phyloP scores from a whole-genome alignment of 2,329 filamentous ascomycete species.

The Diaporthe sp. region DNA sequence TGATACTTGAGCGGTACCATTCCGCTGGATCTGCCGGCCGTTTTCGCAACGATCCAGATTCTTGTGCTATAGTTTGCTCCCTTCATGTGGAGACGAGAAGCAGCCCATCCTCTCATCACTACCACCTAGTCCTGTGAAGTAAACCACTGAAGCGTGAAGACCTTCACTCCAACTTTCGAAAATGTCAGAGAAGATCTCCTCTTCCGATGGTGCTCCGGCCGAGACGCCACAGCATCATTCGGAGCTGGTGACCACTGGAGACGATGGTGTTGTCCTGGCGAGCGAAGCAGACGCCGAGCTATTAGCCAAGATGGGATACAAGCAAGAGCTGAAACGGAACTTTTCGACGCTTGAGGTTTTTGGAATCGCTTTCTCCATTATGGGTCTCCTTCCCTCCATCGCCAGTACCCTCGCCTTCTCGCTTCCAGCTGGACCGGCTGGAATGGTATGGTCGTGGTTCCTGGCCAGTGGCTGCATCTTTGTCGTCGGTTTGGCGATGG shows the following conservation, averaged over 20 bases:
- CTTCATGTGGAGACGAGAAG: neutral
- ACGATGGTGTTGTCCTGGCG: constrained; percentile 39
- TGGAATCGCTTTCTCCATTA: constrained; percentile 68
- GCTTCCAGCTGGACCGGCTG: constrained; percentile 67
- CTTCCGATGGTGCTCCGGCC: constrained; percentile 28
- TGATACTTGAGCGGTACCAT: constrained; percentile 15
- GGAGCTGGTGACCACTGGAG: constrained; percentile 31
- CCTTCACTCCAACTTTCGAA: neutral
- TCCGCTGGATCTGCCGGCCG: constrained; percentile 6
- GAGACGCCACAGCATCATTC: constrained; percentile 36
- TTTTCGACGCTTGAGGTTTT: constrained; percentile 73
- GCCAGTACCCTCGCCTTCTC: constrained; percentile 69
- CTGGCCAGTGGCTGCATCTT: constrained; percentile 67
- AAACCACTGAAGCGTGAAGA: neutral
- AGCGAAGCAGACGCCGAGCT: constrained; percentile 36
- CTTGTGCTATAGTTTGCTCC: neutral
- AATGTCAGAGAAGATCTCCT: constrained; percentile 31
- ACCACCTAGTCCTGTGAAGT: neutral
- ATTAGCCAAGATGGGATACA: constrained; percentile 43
- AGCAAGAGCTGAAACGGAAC: constrained; percentile 70
- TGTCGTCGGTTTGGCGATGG: constrained; percentile 68
- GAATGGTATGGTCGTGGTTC: constrained; percentile 73
- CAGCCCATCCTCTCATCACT: neutral
- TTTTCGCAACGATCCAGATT: neutral
- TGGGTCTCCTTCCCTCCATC: constrained; percentile 71